These are phyloP conservation scores for Colletotrichum sp. DNA, from an alignment of 2,329 filamentous ascomycete genomes.

Conservation along the genomic window DNA sequence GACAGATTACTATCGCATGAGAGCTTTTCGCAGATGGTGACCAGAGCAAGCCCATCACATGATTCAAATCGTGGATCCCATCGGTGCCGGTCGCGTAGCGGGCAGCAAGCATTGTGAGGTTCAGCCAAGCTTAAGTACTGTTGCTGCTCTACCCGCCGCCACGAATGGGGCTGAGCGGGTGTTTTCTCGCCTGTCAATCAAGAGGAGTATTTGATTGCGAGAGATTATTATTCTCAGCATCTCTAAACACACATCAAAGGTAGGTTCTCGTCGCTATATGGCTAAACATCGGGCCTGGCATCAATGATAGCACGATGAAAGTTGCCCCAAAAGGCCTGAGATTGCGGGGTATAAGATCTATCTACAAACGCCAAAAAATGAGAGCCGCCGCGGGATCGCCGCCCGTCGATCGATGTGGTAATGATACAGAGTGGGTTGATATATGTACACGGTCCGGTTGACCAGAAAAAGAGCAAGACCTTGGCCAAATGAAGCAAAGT, in stretches of 20 bases:
- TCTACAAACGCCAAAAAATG: slow-evolving; percentile 11
- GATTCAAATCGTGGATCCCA: too few relatives aligned
- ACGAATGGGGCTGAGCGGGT: neutral
- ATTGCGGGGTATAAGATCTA: slow-evolving; percentile 12
- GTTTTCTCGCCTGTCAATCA: too few relatives aligned
- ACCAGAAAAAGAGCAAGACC: neutral
- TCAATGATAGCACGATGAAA: neutral
- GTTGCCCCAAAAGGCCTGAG: neutral
- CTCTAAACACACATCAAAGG: neutral
- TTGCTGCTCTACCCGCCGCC: neutral
- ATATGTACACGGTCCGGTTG: neutral
- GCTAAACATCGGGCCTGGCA: too few relatives aligned
- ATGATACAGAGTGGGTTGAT: neutral
- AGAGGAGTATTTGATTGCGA: too few relatives aligned
- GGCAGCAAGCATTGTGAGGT: too few relatives aligned
- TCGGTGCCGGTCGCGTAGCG: too few relatives aligned
- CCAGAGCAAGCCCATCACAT: too few relatives aligned
- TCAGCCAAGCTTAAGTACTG: neutral
- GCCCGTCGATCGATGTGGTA: neutral
- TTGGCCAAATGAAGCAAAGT: neutral
- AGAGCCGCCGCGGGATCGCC: neutral
- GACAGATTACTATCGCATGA: too few relatives aligned
- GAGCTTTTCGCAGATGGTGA: too few relatives aligned
- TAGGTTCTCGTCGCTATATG: too few relatives aligned
- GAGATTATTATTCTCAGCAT: neutral